Conservation (phyloP, 345 rosid genomes). For the Zanthoxylum bungeanum region DNA sequence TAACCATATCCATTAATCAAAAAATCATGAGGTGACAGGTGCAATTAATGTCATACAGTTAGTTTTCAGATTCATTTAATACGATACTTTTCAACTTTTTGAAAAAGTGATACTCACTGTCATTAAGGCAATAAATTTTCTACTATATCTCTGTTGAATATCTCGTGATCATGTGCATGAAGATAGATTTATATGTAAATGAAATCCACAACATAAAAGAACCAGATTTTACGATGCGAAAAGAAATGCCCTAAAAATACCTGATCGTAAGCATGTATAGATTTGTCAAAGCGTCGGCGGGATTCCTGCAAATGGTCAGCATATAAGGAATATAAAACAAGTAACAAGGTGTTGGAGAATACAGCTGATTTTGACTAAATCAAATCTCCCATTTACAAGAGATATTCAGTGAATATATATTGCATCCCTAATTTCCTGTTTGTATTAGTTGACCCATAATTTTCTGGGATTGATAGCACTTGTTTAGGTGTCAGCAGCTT, state of each 20-base stretch:
- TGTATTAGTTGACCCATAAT: neutral
- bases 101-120: neutral
- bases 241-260: constrained; percentile 30
- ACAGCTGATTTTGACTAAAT: neutral
- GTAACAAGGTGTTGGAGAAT: neutral
- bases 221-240: neutral
- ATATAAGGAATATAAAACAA: neutral
- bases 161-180: neutral
- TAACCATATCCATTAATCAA: neutral
- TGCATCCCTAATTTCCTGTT: neutral
- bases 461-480: neutral
- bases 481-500: neutral
- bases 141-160: neutral
- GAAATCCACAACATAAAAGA: neutral
- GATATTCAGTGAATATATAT: neutral
- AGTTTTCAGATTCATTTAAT: neutral
- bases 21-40: neutral
- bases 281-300: constrained; percentile 60
- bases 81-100: neutral
- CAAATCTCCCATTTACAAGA: too few relatives aligned
- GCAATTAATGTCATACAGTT: neutral
- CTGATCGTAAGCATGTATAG: constrained; percentile 68
- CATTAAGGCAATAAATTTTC: neutral
- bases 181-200: neutral
- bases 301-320: constrained; percentile 55